Base-by-base conservation (phyloP, 164 flowering plant genomes). In the Berberis vulgaris region DNA sequence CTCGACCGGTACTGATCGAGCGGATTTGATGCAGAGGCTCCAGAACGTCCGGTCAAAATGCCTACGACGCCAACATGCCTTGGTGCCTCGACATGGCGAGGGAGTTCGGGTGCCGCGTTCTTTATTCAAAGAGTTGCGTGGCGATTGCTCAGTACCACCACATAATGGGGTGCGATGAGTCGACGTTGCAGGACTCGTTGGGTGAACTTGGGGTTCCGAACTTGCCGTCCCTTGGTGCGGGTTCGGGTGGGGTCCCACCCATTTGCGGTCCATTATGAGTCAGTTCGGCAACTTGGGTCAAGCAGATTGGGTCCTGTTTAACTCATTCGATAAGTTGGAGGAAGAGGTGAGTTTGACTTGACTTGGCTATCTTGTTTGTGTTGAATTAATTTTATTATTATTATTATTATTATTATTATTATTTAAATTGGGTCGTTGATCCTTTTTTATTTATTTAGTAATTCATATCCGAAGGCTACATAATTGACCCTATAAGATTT, bases 111-210 rank as follows among this genome's bases (percentile, higher is more conserved):
- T 7, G 76, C 66, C 7, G 54, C 66, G n/a, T 73, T 68, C 55
- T 69, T 68, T 45, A 68, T 72, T 39, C 76, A 68, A 68, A 26
- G 47, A 65, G 69, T 49, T 70, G 72, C 60, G 67, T 69, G 5
- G 41, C 63, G 1, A 61, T 49, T 45, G 45, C 54, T 52, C 44
- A 26, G 7, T 67, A 60, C 41, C 13, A 8, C 7, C 49, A 67
- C 38, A 43, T 60, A 42, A 26, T 2, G 59, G 7, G 13, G 49
- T 43, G 43, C n/a, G 40, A 9, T 41, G 69, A 26, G 41, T 53
- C 41, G 38, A 6, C 10, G 53, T 0, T 10, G 7, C 13, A 2
- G 11, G 52, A 26, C 12, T 26, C 40, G 63, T 26, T 26, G 8
- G 41, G 47, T 1, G 49, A 43, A 6, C 59, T 54, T 64, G 41